Conservation (phyloP, 2,329 filamentous ascomycete species). For the Dactylellina haptotyla region DNA sequence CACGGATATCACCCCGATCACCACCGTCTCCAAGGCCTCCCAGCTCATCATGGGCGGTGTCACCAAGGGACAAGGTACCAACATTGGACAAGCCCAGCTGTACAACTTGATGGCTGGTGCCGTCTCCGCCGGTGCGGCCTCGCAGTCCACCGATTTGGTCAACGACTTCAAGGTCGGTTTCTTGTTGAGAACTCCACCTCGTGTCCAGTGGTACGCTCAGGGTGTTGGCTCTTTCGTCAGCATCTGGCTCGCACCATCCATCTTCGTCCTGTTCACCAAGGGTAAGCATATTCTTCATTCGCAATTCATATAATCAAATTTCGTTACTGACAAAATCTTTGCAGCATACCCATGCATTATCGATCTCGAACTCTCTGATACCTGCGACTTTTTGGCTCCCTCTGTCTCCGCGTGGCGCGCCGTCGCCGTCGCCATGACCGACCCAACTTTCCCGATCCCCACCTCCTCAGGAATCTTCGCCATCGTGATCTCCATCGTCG, state of each 20-base stretch:
- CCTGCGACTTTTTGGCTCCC: slow-evolving; percentile 71
- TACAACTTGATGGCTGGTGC: slow-evolving; percentile 74
- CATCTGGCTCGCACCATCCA: slow-evolving; percentile 73
- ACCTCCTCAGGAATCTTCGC: slow-evolving; percentile 69
- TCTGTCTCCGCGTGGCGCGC: slow-evolving; percentile 74
- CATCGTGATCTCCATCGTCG: slow-evolving; percentile 67
- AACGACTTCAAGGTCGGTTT: slow-evolving; percentile 76
- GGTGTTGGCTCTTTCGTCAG: slow-evolving; percentile 71
- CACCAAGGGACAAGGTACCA: slow-evolving; percentile 66
- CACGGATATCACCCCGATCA: slow-evolving; percentile 73
- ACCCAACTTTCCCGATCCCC: slow-evolving; percentile 69
- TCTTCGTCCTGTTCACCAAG: slow-evolving; percentile 74
- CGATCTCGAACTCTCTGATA: slow-evolving; percentile 62
- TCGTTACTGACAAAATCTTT: slow-evolving; percentile 52
- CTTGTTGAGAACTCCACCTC: slow-evolving; percentile 72
- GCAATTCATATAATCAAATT: slow-evolving; percentile 2
- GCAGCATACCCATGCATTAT: slow-evolving; percentile 75
- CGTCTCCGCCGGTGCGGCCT: slow-evolving; percentile 68
- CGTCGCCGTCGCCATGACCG: slow-evolving; percentile 71
- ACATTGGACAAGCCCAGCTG: slow-evolving; percentile 67
- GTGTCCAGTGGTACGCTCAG: slow-evolving; percentile 75
- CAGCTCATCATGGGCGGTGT: slow-evolving; percentile 75
- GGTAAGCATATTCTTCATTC: slow-evolving; percentile 6
- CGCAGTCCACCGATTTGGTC: slow-evolving; percentile 67
- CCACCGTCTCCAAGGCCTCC: slow-evolving; percentile 74